Evolutionary conservation across 2,329 filamentous ascomycete genomes (phyloP).

Genomic region (Verticillium dahliae): DNA sequence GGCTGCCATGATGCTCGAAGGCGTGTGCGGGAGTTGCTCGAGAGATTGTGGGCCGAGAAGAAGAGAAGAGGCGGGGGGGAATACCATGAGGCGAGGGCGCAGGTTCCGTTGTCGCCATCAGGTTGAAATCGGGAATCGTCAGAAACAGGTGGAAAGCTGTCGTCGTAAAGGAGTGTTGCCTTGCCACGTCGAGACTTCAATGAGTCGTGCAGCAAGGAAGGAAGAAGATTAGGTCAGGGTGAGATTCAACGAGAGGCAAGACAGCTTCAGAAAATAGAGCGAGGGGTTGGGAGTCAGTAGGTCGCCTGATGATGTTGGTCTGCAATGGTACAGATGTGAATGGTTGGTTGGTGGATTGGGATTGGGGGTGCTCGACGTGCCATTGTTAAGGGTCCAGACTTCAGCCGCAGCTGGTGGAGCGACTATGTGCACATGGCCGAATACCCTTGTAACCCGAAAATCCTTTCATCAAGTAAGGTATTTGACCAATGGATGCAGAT

Average conservation of each 20-base stretch:
- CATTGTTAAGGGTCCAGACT: background rate
- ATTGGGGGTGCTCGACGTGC: background rate
- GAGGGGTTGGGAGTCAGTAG: background rate
- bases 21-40: background rate
- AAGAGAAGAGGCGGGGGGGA: background rate
- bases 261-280: background rate
- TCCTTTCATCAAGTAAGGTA: background rate
- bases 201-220: background rate
- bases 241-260: background rate
- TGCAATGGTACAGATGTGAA: background rate
- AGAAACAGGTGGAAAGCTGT: background rate
- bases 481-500: too few species aligned
- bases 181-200: background rate
- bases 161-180: background rate
- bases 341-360: background rate
- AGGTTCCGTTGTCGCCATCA: slow-evolving; percentile 15
- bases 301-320: background rate
- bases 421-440: background rate
- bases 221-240: background rate
- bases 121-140: background rate
- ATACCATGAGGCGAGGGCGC: slow-evolving; percentile 14
- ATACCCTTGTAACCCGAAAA: background rate
- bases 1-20: background rate
- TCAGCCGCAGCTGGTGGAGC: background rate
- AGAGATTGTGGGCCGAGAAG: background rate